phyloP scores from a whole-genome alignment of 1,139 yeast species.

The Blastobotrys persicus region DNA sequence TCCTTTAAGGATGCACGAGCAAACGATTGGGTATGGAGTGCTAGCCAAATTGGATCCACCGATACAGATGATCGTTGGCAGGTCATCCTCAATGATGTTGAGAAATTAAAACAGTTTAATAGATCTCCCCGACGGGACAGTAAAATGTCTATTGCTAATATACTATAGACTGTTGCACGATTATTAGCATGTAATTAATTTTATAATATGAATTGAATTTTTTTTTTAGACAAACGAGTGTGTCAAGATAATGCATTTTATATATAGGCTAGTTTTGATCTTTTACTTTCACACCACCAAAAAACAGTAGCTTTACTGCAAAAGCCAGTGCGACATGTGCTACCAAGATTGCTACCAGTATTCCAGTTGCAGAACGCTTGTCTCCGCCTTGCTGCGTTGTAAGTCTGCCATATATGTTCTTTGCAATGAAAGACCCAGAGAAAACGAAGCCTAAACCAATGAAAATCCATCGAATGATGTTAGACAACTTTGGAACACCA shows the following conservation, averaged over 20 bases:
- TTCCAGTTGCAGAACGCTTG: constrained; percentile 32
- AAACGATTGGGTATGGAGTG: constrained; percentile 3
- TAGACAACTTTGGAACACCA: constrained; percentile 36
- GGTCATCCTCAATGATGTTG: background rate
- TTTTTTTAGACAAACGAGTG: constrained; percentile 11
- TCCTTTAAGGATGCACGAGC: constrained; percentile 14
- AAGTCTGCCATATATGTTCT: constrained; percentile 35
- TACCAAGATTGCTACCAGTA: constrained; percentile 35
- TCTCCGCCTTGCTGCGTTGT: constrained; percentile 26
- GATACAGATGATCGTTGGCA: background rate
- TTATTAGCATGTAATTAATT: too few relatives aligned
- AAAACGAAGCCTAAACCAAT: constrained; percentile 39
- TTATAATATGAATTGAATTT: constrained; percentile 22
- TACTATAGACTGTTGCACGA: constrained; percentile 18
- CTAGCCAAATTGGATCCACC: background rate
- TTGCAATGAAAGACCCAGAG: constrained; percentile 39
- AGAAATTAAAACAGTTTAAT: background rate
- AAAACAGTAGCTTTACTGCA: constrained; percentile 40
- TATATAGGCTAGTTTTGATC: constrained; percentile 2
- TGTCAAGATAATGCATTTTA: too few relatives aligned
- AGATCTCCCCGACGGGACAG: background rate
- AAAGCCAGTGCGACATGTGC: constrained; percentile 40
- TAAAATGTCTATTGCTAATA: constrained; percentile 30
- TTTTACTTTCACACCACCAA: constrained; percentile 28
- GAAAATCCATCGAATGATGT: constrained; percentile 39